A percentile compares a stretch with the other conserved stretches of the same genome.
Evolutionary conservation across 176 grass and related monocot genomes (phyloP).

Genomic region (Oryza rufipogon): DNA sequence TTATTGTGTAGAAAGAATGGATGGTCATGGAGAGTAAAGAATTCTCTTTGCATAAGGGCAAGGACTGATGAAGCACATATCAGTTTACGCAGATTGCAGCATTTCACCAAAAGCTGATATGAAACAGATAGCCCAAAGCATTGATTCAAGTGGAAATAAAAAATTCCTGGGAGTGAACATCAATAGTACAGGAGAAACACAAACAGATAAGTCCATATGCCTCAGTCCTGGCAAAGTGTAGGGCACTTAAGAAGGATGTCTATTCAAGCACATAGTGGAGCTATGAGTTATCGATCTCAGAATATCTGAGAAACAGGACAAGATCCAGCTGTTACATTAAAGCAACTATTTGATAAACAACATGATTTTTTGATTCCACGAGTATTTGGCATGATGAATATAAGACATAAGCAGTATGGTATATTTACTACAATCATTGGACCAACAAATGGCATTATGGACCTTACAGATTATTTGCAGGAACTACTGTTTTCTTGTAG

Average conservation of each 20-base stretch:
- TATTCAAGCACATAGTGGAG: constrained; percentile 10
- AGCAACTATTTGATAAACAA: constrained; percentile 22
- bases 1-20: background rate
- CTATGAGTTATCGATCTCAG: background rate
- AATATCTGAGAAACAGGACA: constrained; percentile 24
- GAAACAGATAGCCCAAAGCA: constrained; percentile 15
- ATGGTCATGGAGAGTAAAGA: constrained; percentile 20
- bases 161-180: background rate
- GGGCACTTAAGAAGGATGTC: constrained; percentile 11
- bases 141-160: constrained; percentile 25
- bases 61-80: background rate
- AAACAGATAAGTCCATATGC: background rate
- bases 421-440: constrained; percentile 25
- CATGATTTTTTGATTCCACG: constrained; percentile 10
- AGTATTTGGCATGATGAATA: constrained; percentile 26
- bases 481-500: constrained; percentile 61
- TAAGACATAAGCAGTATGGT: constrained; percentile 35
- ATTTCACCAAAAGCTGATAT: constrained; percentile 14
- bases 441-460: constrained; percentile 18
- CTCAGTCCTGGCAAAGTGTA: constrained; percentile 8
- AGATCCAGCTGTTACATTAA: constrained; percentile 20
- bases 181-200: constrained; percentile 8
- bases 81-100: background rate
- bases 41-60: constrained; percentile 20
- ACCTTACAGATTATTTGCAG: constrained; percentile 23